Evolutionary conservation across 805 yeast genomes (phyloP), one percentile per base, ranked within the genome.

Genomic region (Torulaspora maleeae): DNA sequence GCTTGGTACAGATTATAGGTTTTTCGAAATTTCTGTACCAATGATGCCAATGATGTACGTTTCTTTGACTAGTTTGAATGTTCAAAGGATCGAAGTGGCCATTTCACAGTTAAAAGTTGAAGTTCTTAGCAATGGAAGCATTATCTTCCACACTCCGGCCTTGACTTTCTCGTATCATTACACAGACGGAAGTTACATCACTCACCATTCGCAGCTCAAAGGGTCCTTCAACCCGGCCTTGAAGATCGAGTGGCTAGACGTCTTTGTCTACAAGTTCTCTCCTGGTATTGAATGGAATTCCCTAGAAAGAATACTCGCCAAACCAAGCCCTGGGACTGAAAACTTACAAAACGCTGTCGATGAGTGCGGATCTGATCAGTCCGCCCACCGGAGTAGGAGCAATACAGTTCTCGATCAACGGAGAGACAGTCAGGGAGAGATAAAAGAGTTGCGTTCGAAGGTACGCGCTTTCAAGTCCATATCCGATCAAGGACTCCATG

Each of bases 191-290:
- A 80, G 90, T 2, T 74, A 75, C 53, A 79, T 85, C 7, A 74
- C 77, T 8, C 75, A 82, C 38, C 70, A 72, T 46, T 86, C 91
- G 0, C 77, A 77, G 15, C 64, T 82, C 34, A 79, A 79, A 50
- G 77, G 85, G 8, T 69, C 79, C 5, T 76, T 87, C 66, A 82
- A 79, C 57, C 70, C 82, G 27, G 76, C 74, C 42, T 68, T 86
- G 49, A 75, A 77, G 51, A 76, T 88, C 24, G 95, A 86, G 52
- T 83, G 85, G 79, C 61, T 83, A 35, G 95, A 86, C 56, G 68
- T 83, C 50, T 76, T 75, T 20, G 63, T 75, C 4, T 72, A 70
- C 44, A 70, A 73, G 53, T 66, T 73, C 61, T 58, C 70, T 43
- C 74, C 82, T 45, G 70, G 71, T 50, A 52, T 77, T 48, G 69